Base-by-base conservation (phyloP, 805 yeast species). In the Starmerella lactis-condensi region DNA sequence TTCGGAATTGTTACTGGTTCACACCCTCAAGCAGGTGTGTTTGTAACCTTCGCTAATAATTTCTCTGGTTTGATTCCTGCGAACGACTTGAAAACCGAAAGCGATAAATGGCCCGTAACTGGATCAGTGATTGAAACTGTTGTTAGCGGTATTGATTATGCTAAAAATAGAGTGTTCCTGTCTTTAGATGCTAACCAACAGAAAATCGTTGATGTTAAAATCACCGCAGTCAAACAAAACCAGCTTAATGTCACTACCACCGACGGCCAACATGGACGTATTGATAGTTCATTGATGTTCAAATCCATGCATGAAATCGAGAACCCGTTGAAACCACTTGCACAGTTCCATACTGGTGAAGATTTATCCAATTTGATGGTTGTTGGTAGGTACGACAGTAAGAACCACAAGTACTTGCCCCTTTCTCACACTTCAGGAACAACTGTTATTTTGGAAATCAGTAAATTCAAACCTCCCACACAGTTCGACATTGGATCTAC, bases 21-120 rank as follows among this genome's bases (percentile, higher is more conserved):
- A 13, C 77, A 91, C n/a, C 33, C 34, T 6, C 64, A 63, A 27
- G 64, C 64, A 48, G 96, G 96, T 41, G 60, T 81, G 9, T 85
- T 85, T 50, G 75, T 85, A 35, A 67, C 74, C 0, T 85, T 85
- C 53, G 79, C 73, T 34, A 33, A 17, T 13, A 67, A 65, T 32
- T 65, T 85, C 40, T 77, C 79, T 20, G 96, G 95, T 31, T 62
- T 85, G 40, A 75, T 81, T 4, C 64, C 78, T 38, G 76, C 83
- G 34, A 70, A 73, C 47, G 42, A 44, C 13, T 29, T 47, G 8
- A 30, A 33, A 4, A 4, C 10, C 8, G 23, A 22, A 4, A 4
- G 5, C 12, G 74, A 71, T 15, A 58, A 63, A 23, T 57, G 60
- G 17, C 83, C 69, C 47, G 59, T 60, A 43, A 58, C 64, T 26